Base-by-base conservation (phyloP, 345 rosid genomes). In the Melastoma malabathricum region DNA sequence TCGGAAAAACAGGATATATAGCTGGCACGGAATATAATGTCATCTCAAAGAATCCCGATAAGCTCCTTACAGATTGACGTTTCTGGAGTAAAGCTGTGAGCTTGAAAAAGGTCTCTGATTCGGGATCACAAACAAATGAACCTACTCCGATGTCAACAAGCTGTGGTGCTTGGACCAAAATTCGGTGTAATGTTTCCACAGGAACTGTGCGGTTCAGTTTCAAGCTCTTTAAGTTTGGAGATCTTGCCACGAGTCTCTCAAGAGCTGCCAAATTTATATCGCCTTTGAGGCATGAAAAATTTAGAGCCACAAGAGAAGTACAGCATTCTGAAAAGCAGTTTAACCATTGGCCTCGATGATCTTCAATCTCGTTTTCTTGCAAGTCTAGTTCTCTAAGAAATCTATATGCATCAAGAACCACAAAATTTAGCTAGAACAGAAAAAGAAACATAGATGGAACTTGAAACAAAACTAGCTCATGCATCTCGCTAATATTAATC, bases 341-440 rank as follows among this genome's bases (percentile, higher is more conserved):
- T 6, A 92, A 75, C 98, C 98, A 92, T 56, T 86, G 92, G 53
- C 93, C 92, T 67, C 89, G 71, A 25, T 77, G 79, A 75, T 92
- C 98, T 64, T 92, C 98, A 18, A 92, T 70, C 62, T 92, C 98
- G 65, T 84, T 87, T 70, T 92, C 98, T 70, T 92, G 98, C 72
- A 92, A 70, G 62, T 92, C 98, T 62, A 92, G 81, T 85, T 92
- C 98, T 64, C 72, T 75, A 56, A 92, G 89, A 57, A 25, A 57
- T 77, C 98, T 90, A 69, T 16, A 5, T 15, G 15, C 41, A 48
- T 16, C 46, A 57, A 46, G 34, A 3, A 17, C 18, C 39, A 3
- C 53, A 31, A 31, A 31, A 31, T 31, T 31, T 31, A 31, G 38
- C 38, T 31, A 5, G 38, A 5, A 31, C 9, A 31, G 38, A 31